Base-by-base conservation (phyloP, 495 filamentous ascomycete genomes). In the Talaromyces wortmannii region DNA sequence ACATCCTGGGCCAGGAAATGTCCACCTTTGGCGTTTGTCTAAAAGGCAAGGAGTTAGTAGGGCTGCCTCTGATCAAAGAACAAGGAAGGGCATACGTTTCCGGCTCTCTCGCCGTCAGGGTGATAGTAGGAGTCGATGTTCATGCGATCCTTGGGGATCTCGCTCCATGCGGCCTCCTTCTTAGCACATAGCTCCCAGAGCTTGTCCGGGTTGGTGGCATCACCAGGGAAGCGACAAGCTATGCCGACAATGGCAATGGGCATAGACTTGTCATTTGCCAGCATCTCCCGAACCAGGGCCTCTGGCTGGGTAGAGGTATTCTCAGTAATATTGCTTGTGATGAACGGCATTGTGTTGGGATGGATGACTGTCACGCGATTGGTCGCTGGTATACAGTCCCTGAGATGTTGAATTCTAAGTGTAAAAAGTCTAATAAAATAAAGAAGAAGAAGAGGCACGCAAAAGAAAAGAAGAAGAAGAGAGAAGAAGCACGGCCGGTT, bases 171-270 rank as follows among this genome's bases (percentile, higher is more conserved):
- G 31, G 8, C 23, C 31, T 31, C 31, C 7, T 71, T 73, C 53
- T 74, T 62, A 31, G 67, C 64, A 23, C 82, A 59, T 56, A 87
- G 73, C 40, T 83, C 62, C 83, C 83, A 87, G 46, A 87, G 73
- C 46, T 70, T 74, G 42, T 59, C 62, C 11, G 57, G 57, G 53
- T 54, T 73, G 18, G 73, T 67, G 40, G 76, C 71, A 48, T 74
- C 72, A 15, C 78, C 80, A 16, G 83, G 80, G 60, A 83, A 77
- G 11, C 80, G 78, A 57, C 79, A 81, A 17, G 74, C 75, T 63
- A 83, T 74, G 50, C 83, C 82, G 55, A 84, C 65, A 68, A 75
- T 18, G 29, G 52, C 52, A 47, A 55, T 55, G 10, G 81, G 81
- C 76, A 50, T 50, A 13, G 36, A 40, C 8, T 13, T 13, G 36